A percentile compares a stretch with the other conserved stretches of the same genome.
These are phyloP conservation scores for Camelina laxa DNA, from an alignment of 345 rosid genomes.

Conservation along the genomic window DNA sequence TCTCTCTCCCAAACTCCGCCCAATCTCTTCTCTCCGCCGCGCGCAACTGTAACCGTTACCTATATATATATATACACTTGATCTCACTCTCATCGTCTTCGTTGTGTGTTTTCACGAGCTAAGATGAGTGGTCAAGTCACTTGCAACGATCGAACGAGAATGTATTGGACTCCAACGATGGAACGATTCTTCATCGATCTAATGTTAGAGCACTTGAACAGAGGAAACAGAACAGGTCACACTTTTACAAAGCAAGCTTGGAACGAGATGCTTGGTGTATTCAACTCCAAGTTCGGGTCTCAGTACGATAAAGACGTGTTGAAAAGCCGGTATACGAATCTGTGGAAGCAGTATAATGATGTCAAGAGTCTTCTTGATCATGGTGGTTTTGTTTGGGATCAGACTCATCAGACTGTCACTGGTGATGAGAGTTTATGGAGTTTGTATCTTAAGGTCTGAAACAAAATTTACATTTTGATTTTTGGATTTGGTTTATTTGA, in stretches of 20 bases:
- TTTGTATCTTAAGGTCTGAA: constrained; percentile 63
- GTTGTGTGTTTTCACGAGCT: neutral
- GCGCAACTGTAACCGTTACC: constrained; percentile 35
- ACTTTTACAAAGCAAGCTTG: constrained; percentile 88
- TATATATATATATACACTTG: neutral
- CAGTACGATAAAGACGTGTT: constrained; percentile 84
- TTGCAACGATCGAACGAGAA: constrained; percentile 71
- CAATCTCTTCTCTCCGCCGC: constrained; percentile 35
- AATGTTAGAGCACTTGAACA: constrained; percentile 79
- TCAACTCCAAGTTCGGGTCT: constrained; percentile 72
- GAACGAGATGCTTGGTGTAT: constrained; percentile 68
- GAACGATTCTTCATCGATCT: constrained; percentile 89
- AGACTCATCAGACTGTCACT: constrained; percentile 64
- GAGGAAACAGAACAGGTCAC: constrained; percentile 78
- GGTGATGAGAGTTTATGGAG: constrained; percentile 76
- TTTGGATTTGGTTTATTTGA: neutral
- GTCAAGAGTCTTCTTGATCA: constrained; percentile 72
- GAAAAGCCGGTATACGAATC: constrained; percentile 70
- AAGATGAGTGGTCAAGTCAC: constrained; percentile 49
- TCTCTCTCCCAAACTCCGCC: constrained; percentile 48
- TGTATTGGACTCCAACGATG: constrained; percentile 85
- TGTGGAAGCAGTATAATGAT: constrained; percentile 83
- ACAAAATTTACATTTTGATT: neutral
- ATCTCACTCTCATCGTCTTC: constrained; percentile 2
- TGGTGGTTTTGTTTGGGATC: constrained; percentile 83